A percentile compares a stretch with the other conserved stretches of the same genome.
Conservation (phyloP, 1,139 yeast genomes). For the Torulaspora globosa region DNA sequence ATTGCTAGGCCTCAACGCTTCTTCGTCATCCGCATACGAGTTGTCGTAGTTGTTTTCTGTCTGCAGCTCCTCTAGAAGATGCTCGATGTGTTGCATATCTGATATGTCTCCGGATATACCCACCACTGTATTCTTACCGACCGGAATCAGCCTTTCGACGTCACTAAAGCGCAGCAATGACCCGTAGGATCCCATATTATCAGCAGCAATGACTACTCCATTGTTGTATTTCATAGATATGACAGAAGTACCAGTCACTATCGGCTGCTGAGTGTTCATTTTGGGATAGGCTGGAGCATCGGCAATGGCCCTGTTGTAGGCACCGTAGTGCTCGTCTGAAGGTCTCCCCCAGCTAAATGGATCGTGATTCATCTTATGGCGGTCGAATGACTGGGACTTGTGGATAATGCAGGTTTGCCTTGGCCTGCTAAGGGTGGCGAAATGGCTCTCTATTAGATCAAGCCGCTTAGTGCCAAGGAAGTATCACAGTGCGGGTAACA, state of each 20-base stretch:
- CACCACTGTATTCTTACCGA: constrained; percentile 81
- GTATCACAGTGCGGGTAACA: constrained; percentile 5
- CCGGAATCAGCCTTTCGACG: constrained; percentile 76
- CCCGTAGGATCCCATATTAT: constrained; percentile 90
- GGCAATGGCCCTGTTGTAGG: constrained; percentile 69
- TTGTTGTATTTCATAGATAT: constrained; percentile 84
- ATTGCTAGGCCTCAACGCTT: constrained; percentile 73
- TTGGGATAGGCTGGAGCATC: constrained; percentile 56
- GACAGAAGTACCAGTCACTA: constrained; percentile 94
- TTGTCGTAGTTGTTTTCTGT: constrained; percentile 75
- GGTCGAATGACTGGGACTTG: neutral
- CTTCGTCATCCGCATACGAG: constrained; percentile 51
- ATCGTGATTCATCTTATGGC: constrained; percentile 78
- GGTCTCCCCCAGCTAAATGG: constrained; percentile 97
- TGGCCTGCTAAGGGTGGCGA: constrained; percentile 13
- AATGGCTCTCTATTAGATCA: neutral
- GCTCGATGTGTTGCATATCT: constrained; percentile 80
- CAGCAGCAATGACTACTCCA: constrained; percentile 94
- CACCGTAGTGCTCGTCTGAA: constrained; percentile 71
- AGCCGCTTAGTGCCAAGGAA: neutral
- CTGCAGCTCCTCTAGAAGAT: constrained; percentile 72
- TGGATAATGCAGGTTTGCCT: neutral
- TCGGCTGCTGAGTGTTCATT: constrained; percentile 88
- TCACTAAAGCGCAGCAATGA: constrained; percentile 83
- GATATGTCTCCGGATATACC: constrained; percentile 95